phyloP scores from a whole-genome alignment of 2,329 filamentous ascomycete species.

The Biscogniauxia sp. region DNA sequence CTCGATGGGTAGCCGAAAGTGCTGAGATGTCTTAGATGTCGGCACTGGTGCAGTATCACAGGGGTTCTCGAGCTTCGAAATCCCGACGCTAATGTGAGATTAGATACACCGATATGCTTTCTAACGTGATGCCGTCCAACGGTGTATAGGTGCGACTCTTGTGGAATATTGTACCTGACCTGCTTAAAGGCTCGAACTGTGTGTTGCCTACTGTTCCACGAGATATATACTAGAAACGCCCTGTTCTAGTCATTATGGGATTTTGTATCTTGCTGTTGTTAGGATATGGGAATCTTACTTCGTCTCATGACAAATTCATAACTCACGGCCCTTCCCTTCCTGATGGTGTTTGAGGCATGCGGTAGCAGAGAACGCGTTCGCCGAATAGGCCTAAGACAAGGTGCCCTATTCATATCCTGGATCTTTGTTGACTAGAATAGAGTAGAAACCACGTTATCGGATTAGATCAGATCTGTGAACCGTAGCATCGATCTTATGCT shows the following conservation, averaged over 20 bases:
- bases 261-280: neutral
- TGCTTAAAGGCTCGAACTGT: neutral
- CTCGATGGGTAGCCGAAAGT: slow-evolving; percentile 7
- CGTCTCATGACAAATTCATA: neutral
- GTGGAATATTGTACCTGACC: neutral
- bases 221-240: neutral
- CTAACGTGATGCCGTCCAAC: slow-evolving; percentile 20
- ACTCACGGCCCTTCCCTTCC: neutral
- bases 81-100: slow-evolving; percentile 16
- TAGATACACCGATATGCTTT: slow-evolving; percentile 10
- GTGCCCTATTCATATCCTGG: neutral
- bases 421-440: neutral
- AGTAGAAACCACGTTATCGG: neutral
- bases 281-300: neutral
- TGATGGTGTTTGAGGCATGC: neutral
- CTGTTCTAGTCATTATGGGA: neutral
- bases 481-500: neutral
- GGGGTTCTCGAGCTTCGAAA: slow-evolving; percentile 16
- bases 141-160: slow-evolving; percentile 1
- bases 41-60: slow-evolving; percentile 10
- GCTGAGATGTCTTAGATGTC: slow-evolving; percentile 14
- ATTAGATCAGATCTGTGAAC: neutral
- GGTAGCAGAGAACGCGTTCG: neutral
- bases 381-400: neutral
- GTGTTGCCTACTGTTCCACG: neutral